Evolutionary conservation across 2,329 filamentous ascomycete species (phyloP).

Genomic region (Epichloe sylvatica): DNA sequence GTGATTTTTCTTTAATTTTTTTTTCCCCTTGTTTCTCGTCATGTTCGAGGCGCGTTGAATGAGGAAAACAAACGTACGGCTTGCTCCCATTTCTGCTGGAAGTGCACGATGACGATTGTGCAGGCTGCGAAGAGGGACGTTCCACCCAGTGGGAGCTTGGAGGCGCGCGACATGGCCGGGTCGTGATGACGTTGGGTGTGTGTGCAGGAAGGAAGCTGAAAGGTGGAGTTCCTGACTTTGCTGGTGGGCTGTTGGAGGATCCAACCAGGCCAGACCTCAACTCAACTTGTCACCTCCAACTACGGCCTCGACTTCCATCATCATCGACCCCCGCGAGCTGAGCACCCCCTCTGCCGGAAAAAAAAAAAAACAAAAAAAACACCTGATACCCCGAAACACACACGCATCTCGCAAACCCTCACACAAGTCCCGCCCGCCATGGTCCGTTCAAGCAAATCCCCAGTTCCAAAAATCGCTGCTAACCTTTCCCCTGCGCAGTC

Average conservation of each 20-base stretch:
- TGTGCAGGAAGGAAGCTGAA: too few species aligned
- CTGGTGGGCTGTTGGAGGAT: too few species aligned
- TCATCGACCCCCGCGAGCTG: too few species aligned
- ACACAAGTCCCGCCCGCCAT: constrained; percentile 3
- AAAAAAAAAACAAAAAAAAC: too few species aligned
- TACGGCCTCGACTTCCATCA: too few species aligned
- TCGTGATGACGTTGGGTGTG: not conserved
- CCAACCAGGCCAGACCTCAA: not conserved
- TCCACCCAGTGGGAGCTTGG: constrained; percentile 68
- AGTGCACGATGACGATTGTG: constrained; percentile 79
- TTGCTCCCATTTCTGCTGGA: constrained; percentile 72
- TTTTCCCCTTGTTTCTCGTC: not conserved
- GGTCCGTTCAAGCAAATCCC: constrained; percentile 1
- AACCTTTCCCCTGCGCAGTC: constrained; percentile 46
- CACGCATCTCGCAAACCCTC: not conserved
- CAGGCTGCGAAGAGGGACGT: constrained; percentile 63
- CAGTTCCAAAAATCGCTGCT: not conserved
- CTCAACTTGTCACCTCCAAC: not conserved
- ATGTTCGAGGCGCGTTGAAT: not conserved
- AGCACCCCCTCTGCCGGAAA: too few species aligned
- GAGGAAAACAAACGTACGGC: constrained; percentile 40
- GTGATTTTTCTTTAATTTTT: too few species aligned
- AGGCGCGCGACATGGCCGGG: constrained; percentile 69
- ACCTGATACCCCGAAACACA: too few species aligned
- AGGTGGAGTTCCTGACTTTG: too few species aligned